Base-by-base conservation (phyloP, 2,329 filamentous ascomycete genomes). In the Trichoderma endophyticum region DNA sequence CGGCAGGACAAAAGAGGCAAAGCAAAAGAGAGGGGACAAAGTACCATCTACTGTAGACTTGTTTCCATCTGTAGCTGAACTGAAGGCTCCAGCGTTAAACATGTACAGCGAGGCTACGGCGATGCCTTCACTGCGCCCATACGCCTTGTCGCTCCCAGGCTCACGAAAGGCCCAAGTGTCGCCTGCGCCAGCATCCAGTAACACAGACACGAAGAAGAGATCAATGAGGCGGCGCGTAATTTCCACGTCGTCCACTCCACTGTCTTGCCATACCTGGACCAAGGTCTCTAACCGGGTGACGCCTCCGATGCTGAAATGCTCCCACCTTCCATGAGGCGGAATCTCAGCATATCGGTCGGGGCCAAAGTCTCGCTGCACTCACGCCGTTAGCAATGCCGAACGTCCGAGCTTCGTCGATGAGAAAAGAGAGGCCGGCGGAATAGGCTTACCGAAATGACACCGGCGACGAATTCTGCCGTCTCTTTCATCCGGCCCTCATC, bases 221-320 rank as follows among this genome's bases (percentile, higher is more conserved):
- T 91, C 89, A 59, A 90, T 83, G 21, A 90, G 78, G 0, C 87
- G 83, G 3, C 88, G 85, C 0, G 86, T 85, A 5, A 83, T 77
- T 73, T 89, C 87, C 1, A 79, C 73, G 1, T 82, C 80, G 66
- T 88, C 84, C 51, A 78, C 77, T 1, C 79, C 79, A 0, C 81
- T 79, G 3, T 75, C 77, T 3, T 84, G 79, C 87, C 87, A 88
- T 57, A 81, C 77, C 28, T 82, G 76, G 3, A 86, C 78, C 3
- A 88, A 77, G 7, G 81, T 77, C 7, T 81, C 79, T 8, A 89
- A 79, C 39, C 88, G 86, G 51, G 84, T 80, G 32, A 86, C 80
- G 15, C 83, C 83, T 11, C 88, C 88, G 51, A 89, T 84, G 15
- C 89, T 86, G 74, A 90, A 90, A 79, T 91, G 89, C 76, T 90